Evolutionary conservation across 805 yeast genomes (phyloP), one percentile per base, ranked within the genome.

Genomic region (Blastobotrys parvus): DNA sequence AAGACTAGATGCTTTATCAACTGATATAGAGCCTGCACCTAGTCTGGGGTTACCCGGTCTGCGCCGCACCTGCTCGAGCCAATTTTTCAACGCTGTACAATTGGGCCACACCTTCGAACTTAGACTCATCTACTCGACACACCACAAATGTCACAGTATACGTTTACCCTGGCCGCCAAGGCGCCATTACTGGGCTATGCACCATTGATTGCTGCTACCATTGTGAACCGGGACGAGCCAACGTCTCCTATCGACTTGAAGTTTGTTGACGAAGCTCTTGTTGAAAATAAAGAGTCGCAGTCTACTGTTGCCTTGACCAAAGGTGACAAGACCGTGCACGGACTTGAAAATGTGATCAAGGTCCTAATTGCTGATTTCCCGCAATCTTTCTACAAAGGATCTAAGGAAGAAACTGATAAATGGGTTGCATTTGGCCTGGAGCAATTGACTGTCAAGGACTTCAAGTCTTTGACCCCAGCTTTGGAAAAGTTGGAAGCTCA

Each of bases 151-250:
- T 22, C 31, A 15, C 39, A 36, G 18, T 25, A 38, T 29, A 39
- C 23, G 5, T 21, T 31, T 6, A 39, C 35, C 45, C 65, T 89
- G 51, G 95, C 95, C 45, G 87, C 85, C 44, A 89, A 87, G 70
- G 94, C 95, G 3, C 85, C 85, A 16, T 71, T 75, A 40, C 81
- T 85, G 45, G 92, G 90, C 22, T 90, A 86, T 61, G 75, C 85
- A 4, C 77, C 79, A 15, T 65, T 88, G 48, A 78, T 85, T 54
- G 94, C 94, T 35, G 84, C 88, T 35, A 79, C 82, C 18, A 72
- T 83, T 40, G 78, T 82, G 56, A 84, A 85, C 65, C 63, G 69
- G 23, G 60, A 65, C 41, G 67, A 54, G 32, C 55, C 62, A 13
- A 46, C 53, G 29, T 56, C 62, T 36, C 62, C 82, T 17, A 71